A percentile compares a stretch with the other conserved stretches of the same genome.
Evolutionary conservation across 768 basidiomycete genomes (phyloP).

Genomic region (Pseudohyphozyma bogoriensis): DNA sequence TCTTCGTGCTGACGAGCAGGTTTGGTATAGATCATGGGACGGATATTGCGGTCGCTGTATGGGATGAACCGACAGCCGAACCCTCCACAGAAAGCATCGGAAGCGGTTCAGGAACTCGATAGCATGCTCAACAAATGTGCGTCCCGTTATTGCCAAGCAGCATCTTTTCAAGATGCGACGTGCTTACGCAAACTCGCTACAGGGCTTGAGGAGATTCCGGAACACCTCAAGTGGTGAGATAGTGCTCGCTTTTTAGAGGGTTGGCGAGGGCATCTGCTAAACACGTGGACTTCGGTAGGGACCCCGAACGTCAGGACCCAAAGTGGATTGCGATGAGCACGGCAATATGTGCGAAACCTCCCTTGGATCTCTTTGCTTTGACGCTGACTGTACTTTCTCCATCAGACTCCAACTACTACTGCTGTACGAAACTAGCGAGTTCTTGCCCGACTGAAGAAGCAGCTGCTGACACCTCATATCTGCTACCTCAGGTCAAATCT

Average conservation of each 20-base stretch:
- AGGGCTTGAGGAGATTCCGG: slow-evolving; percentile 21
- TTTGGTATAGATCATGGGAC: background rate
- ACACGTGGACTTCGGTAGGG: no score
- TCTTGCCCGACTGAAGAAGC: no score
- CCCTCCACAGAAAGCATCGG: background rate
- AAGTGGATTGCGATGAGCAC: background rate
- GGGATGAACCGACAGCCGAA: background rate
- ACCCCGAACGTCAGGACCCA: background rate
- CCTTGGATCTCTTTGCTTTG: no score
- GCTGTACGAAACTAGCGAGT: background rate
- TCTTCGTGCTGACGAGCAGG: background rate
- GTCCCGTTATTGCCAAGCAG: background rate
- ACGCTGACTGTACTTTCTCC: background rate
- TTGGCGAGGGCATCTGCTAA: no score
- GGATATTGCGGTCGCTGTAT: background rate
- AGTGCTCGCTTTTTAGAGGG: background rate
- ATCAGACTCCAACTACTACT: background rate
- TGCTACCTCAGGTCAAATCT: slow-evolving; percentile 45
- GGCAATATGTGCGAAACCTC: no score
- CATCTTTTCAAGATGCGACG: no score
- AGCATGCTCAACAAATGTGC: slow-evolving; percentile 12
- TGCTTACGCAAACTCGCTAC: background rate
- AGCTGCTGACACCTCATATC: background rate
- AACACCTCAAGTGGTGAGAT: slow-evolving; percentile 13
- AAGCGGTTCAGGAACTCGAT: slow-evolving; percentile 13